Base-by-base conservation (phyloP, 192 early-diverging fungal species). In the Entrophospora sp. region DNA sequence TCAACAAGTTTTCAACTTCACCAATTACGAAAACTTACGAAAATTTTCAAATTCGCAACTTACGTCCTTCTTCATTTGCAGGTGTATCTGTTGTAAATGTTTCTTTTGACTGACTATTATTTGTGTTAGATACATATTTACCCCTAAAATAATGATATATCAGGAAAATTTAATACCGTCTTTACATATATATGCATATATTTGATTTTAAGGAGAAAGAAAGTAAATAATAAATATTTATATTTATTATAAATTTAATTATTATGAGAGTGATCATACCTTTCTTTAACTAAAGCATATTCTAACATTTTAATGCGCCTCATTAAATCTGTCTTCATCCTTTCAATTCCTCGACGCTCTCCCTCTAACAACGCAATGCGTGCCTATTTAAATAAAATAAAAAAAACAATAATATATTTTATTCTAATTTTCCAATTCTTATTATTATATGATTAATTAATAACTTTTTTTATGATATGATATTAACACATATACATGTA, bases 281-380 rank as follows among this genome's bases (percentile, higher is more conserved):
- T 81, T 70, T 92, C 89, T 58, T 86, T 82, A 57, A 80, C 61
- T 61, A 94, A 63, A 12, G 88, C 86, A 75, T 81, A 90, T 71
- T 94, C 91, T 9, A 94, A 77, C 92, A 94, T 93, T 72, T 91
- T 91, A 27, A 90, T 80, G 16, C 91, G 77, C 69, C 84, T 79
- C 73, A 86, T 73, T 63, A 94, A 70, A 75, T 92, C 90, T 30
- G 75, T 71, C 67, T 87, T 88, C 48, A 84, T 61, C 49, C 83
- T 89, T 46, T 92, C 91, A 40, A 85, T 70, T n/a, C 82, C 91
- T 35, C 86, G 71, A 28, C 85, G 75, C 69, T 91, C 88, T 22
- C 91, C 91, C 64, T 89, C 86, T 36, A 94, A 75, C 61, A 87
- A 77, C 8, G 89, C 85, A 51, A 93, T 75, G 22, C 85, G 77